Evolutionary conservation across 2,329 filamentous ascomycete genomes (phyloP).

Genomic region (Immersiporthe knoxdaviesiana): DNA sequence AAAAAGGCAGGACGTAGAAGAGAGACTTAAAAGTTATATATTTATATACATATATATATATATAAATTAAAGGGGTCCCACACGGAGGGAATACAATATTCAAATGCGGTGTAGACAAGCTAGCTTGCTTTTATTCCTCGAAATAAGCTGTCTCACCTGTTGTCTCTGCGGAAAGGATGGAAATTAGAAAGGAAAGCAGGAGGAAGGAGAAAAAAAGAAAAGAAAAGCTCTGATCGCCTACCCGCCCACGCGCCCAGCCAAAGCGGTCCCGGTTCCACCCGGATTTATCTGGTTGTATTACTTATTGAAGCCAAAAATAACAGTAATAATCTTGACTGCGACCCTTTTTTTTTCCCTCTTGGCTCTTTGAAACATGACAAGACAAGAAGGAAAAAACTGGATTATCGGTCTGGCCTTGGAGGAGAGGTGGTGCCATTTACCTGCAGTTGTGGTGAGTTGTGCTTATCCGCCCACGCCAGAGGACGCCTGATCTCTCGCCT

Average conservation of each 20-base stretch:
- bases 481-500: neutral
- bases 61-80: neutral
- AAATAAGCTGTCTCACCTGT: neutral
- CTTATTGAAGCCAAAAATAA: neutral
- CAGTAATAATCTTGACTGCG: neutral
- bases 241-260: neutral
- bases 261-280: neutral
- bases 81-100: neutral
- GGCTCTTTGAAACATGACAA: neutral
- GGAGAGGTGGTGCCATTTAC: neutral
- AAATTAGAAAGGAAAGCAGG: neutral
- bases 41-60: neutral
- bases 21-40: neutral
- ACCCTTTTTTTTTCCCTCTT: neutral
- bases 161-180: neutral
- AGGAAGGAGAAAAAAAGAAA: neutral
- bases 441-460: neutral
- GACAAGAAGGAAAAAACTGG: neutral
- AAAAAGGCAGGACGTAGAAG: neutral
- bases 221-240: neutral
- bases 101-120: neutral
- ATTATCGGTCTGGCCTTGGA: neutral
- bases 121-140: neutral
- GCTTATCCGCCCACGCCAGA: neutral
- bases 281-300: neutral